Conservation (phyloP, 768 basidiomycete species). For the Clitopilus passeckerianus region DNA sequence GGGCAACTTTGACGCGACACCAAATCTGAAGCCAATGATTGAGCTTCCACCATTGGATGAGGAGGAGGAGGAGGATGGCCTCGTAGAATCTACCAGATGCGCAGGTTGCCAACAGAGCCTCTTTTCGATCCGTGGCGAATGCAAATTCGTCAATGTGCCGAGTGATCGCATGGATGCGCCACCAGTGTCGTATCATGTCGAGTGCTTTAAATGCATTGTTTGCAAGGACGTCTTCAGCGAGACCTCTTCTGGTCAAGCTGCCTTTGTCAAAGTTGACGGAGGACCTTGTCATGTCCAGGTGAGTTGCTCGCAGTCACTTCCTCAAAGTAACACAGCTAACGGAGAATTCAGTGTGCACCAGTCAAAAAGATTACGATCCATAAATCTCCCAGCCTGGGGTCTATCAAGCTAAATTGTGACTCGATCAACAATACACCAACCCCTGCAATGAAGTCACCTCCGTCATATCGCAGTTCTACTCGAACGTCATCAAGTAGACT, state of each 20-base stretch:
- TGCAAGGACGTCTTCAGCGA: slow-evolving; percentile 66
- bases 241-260: slow-evolving; percentile 52
- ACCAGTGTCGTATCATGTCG: slow-evolving; percentile 64
- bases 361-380: slow-evolving; percentile 35
- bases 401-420: slow-evolving; percentile 12
- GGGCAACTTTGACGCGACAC: neutral
- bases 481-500: slow-evolving; percentile 31
- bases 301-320: slow-evolving; percentile 5
- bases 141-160: slow-evolving; percentile 71
- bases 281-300: slow-evolving; percentile 71
- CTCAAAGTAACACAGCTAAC: neutral
- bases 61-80: slow-evolving; percentile 2
- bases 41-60: neutral
- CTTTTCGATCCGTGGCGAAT: slow-evolving; percentile 51
- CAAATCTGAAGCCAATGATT: neutral
- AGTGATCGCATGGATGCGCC: slow-evolving; percentile 38
- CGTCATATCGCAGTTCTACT: slow-evolving; percentile 12
- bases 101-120: slow-evolving; percentile 55
- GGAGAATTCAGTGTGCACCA: slow-evolving; percentile 34
- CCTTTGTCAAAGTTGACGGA: slow-evolving; percentile 61
- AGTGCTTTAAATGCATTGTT: slow-evolving; percentile 70
- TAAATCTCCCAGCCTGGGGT: slow-evolving; percentile 21
- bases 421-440: slow-evolving; percentile 5
- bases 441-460: neutral
- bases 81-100: slow-evolving; percentile 42